A percentile compares a stretch with the other conserved stretches of the same genome.
phyloP scores from a whole-genome alignment of 2,329 filamentous ascomycete genomes.

The Clonostachys solani region DNA sequence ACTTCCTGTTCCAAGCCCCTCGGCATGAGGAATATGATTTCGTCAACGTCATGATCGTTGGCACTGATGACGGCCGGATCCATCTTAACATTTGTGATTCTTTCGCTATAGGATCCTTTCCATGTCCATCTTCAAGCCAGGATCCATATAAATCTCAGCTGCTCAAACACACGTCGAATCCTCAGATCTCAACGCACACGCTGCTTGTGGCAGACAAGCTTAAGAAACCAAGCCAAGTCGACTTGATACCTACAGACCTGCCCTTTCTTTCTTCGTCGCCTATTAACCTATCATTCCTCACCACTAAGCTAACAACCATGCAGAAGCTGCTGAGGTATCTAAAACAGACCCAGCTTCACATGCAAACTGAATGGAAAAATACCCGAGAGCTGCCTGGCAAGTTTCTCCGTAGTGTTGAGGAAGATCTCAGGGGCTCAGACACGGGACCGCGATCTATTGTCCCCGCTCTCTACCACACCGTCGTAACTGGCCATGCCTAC shows the following conservation, averaged over 20 bases:
- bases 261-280: conserved; percentile 75
- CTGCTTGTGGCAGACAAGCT: conserved; percentile 51
- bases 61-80: conserved; percentile 65
- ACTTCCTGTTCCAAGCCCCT: conserved; percentile 62
- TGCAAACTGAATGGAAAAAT: conserved; percentile 78
- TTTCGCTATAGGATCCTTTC: conserved; percentile 71
- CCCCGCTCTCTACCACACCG: conserved; percentile 77
- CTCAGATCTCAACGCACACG: conserved; percentile 70
- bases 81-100: conserved; percentile 84
- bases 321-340: conserved; percentile 86
- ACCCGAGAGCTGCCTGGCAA: conserved; percentile 72
- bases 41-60: conserved; percentile 76
- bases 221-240: conserved; percentile 22
- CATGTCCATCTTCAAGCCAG: not conserved
- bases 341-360: conserved; percentile 72
- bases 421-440: conserved; percentile 60
- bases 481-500: conserved; percentile 77
- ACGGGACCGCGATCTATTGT: conserved; percentile 60
- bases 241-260: conserved; percentile 76
- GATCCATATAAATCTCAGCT: conserved; percentile 24
- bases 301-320: conserved; percentile 81
- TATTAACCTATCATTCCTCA: conserved; percentile 76
- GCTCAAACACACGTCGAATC: conserved; percentile 65
- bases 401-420: conserved; percentile 75
- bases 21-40: conserved; percentile 63